Conservation (phyloP, 2,329 filamentous ascomycete species). For the Ampelomyces quisqualis region DNA sequence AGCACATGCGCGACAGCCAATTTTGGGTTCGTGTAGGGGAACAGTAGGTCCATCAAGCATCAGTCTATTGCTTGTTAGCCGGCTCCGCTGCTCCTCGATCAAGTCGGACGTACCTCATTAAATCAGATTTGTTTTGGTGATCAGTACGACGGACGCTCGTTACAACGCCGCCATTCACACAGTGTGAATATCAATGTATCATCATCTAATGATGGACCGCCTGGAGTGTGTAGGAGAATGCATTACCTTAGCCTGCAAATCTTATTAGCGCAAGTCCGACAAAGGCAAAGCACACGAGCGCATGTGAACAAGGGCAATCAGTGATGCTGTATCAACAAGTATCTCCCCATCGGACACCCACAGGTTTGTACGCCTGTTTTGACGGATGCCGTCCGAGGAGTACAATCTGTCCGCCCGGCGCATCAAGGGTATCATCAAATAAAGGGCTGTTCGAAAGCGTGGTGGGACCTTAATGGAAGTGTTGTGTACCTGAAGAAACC, state of each 20-base stretch:
- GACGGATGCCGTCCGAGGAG: conserved; percentile 53
- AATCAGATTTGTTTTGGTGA: conserved; percentile 69
- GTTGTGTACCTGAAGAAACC: conserved; percentile 35
- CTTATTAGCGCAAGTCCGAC: conserved; percentile 9
- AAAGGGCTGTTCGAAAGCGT: conserved; percentile 14
- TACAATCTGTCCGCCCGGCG: conserved; percentile 68
- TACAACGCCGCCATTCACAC: conserved; percentile 60
- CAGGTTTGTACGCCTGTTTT: conserved; percentile 66
- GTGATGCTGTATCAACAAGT: conserved; percentile 71
- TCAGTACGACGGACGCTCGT: conserved; percentile 55
- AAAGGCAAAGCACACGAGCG: conserved; percentile 1
- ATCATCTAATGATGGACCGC: conserved; percentile 58
- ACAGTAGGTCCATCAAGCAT: conserved; percentile 39
- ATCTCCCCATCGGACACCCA: conserved; percentile 55
- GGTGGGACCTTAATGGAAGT: conserved; percentile 14
- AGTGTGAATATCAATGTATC: conserved; percentile 68
- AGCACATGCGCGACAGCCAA: conserved; percentile 20
- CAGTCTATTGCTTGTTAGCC: conserved; percentile 39
- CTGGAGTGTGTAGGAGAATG: conserved; percentile 33
- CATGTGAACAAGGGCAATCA: conserved; percentile 47
- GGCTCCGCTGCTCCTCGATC: background rate
- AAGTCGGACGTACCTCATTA: conserved; percentile 58
- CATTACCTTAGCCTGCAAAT: conserved; percentile 34
- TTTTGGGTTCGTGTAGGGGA: conserved; percentile 7
- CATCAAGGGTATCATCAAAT: conserved; percentile 65